Percentiles rank a stretch among this genome's conserved stretches.
phyloP scores from a whole-genome alignment of 345 rosid species.

The Citrus maxima region DNA sequence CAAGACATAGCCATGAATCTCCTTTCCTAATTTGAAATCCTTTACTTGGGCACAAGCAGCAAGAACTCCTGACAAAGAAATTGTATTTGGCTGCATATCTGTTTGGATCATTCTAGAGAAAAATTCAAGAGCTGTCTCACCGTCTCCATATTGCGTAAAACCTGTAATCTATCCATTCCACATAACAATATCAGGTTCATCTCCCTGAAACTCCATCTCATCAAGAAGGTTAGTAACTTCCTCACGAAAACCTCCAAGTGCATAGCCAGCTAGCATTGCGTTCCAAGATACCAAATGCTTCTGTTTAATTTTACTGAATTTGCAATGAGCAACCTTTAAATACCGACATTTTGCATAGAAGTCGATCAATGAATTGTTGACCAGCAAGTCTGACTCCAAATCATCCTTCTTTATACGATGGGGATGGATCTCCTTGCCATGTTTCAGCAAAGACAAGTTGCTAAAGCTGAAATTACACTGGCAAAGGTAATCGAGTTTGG shows the following conservation, averaged over 20 bases:
- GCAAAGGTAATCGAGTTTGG: constrained; percentile 14
- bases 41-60: constrained; percentile 26
- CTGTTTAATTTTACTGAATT: constrained; percentile 6
- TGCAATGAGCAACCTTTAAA: background rate
- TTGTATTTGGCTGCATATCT: constrained; percentile 33
- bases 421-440: constrained; percentile 9
- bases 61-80: constrained; percentile 30
- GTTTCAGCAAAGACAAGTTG: constrained; percentile 9
- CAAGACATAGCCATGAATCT: constrained; percentile 23
- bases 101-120: constrained; percentile 29
- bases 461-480: constrained; percentile 16
- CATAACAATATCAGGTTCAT: background rate
- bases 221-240: constrained; percentile 15
- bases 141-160: constrained; percentile 25
- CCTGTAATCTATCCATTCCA: constrained; percentile 23
- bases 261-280: constrained; percentile 28
- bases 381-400: constrained; percentile 4
- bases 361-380: constrained; percentile 2
- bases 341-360: constrained; percentile 8
- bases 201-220: constrained; percentile 25
- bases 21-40: constrained; percentile 27
- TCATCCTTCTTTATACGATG: constrained; percentile 3
- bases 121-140: constrained; percentile 21
- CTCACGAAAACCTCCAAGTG: constrained; percentile 11
- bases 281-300: constrained; percentile 41